Evolutionary conservation across 306 rosid species (phyloP).

Genomic region (Dalbergia cochinchinensis): DNA sequence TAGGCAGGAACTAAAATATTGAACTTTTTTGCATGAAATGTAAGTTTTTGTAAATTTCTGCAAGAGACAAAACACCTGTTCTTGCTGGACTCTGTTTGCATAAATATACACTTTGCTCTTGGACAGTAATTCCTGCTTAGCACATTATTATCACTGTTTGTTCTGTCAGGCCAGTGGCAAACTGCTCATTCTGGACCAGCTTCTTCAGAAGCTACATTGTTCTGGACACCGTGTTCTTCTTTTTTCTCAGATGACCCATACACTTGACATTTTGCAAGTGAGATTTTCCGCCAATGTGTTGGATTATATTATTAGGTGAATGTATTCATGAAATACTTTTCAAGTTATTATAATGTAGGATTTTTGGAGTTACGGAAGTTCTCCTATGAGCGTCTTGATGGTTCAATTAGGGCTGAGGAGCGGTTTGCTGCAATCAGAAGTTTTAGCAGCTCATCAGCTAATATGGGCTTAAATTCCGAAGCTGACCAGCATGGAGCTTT

Average conservation of each 20-base stretch:
- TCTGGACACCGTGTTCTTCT: conserved; percentile 89
- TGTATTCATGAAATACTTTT: conserved; percentile 32
- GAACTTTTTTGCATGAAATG: neutral
- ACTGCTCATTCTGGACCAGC: conserved; percentile 83
- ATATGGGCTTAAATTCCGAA: conserved; percentile 60
- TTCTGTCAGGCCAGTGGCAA: conserved; percentile 87
- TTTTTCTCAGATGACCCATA: conserved; percentile 97
- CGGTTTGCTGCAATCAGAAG: conserved; percentile 98
- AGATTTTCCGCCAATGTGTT: conserved; percentile 27
- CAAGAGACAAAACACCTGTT: conserved; percentile 14
- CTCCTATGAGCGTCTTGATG: conserved; percentile 98
- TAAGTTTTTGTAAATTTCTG: neutral
- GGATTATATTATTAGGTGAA: conserved; percentile 32
- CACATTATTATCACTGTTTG: conserved; percentile 25
- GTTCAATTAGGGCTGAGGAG: conserved; percentile 98
- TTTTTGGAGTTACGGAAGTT: conserved; percentile 79
- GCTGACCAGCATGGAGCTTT: conserved; percentile 69
- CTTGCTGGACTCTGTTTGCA: conserved; percentile 2
- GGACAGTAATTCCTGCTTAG: conserved; percentile 30
- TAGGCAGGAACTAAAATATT: neutral
- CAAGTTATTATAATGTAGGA: conserved; percentile 62
- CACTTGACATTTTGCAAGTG: conserved; percentile 95
- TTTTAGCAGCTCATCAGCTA: conserved; percentile 69
- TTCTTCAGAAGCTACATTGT: conserved; percentile 80
- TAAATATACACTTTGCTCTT: conserved; percentile 28